Evolutionary conservation across 225 moss, liverwort and hornwort genomes (phyloP).

Genomic region (Marchantia paleacea): DNA sequence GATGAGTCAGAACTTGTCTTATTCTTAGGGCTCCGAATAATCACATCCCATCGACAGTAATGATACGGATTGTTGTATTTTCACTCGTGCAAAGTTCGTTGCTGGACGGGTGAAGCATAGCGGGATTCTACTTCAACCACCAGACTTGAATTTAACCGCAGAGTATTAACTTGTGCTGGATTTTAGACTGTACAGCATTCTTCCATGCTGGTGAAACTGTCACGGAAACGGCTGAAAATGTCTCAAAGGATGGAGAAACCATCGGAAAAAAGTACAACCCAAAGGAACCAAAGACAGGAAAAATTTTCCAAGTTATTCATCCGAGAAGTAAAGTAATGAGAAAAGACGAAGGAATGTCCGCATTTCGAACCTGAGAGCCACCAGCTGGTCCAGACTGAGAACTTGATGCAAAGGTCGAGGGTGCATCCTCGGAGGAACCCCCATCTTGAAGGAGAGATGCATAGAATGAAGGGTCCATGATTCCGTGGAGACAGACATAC

Average conservation of each 20-base stretch:
- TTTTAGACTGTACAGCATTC: background rate
- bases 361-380: slow-evolving; percentile 7
- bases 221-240: too few relatives aligned
- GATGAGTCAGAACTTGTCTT: background rate
- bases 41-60: background rate
- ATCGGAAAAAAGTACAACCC: too few relatives aligned
- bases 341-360: background rate
- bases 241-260: too few relatives aligned
- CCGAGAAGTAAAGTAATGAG: background rate
- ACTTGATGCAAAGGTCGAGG: background rate
- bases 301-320: too few relatives aligned
- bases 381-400: background rate
- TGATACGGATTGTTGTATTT: background rate
- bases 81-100: background rate
- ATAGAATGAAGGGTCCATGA: slow-evolving; percentile 31
- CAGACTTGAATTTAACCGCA: background rate
- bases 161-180: background rate
- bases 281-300: too few relatives aligned
- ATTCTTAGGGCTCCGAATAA: too few relatives aligned
- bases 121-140: background rate
- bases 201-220: too few relatives aligned
- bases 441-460: slow-evolving; percentile 28
- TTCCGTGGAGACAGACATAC: background rate
- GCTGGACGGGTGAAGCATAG: background rate
- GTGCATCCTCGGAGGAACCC: slow-evolving; percentile 11